A percentile compares a stretch with the other conserved stretches of the same genome.
These are phyloP conservation scores for Suhomyces sp. DNA, from an alignment of 805 yeast genomes.

Conservation along the genomic window DNA sequence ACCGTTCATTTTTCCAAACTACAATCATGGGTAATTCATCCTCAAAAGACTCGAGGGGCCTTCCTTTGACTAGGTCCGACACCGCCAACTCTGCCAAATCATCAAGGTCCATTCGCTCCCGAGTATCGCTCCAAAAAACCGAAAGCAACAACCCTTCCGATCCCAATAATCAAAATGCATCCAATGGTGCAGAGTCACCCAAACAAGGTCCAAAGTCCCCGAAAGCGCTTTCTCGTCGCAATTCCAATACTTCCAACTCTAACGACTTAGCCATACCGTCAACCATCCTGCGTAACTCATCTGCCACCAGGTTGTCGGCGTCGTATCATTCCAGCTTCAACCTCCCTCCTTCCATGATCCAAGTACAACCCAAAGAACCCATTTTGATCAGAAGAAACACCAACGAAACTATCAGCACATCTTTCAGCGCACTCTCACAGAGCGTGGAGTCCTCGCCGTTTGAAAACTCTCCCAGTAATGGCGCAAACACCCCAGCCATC, in stretches of 20 bases:
- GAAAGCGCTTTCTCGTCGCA: slow-evolving; percentile 29
- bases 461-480: slow-evolving; percentile 12
- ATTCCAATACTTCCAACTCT: slow-evolving; percentile 22
- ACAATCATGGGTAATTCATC: slow-evolving; percentile 51
- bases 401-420: slow-evolving; percentile 27
- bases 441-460: slow-evolving; percentile 10
- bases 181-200: slow-evolving; percentile 17
- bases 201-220: slow-evolving; percentile 28
- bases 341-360: slow-evolving; percentile 69
- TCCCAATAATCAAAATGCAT: slow-evolving; percentile 15
- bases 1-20: neutral
- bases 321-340: slow-evolving; percentile 19
- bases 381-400: slow-evolving; percentile 58
- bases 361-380: slow-evolving; percentile 70
- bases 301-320: slow-evolving; percentile 11
- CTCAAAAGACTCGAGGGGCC: slow-evolving; percentile 37
- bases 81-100: slow-evolving; percentile 52
- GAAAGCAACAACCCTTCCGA: slow-evolving; percentile 15
- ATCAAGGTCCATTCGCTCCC: slow-evolving; percentile 45
- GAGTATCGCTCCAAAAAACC: slow-evolving; percentile 24
- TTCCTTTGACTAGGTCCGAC: slow-evolving; percentile 55
- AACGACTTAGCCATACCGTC: slow-evolving; percentile 14
- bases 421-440: slow-evolving; percentile 10
- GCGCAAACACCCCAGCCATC: slow-evolving; percentile 15
- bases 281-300: slow-evolving; percentile 7